Evolutionary conservation across 208 protist genomes (phyloP), one percentile per base, ranked within the genome.

Genomic region (Acanthamoeba lenticulata): DNA sequence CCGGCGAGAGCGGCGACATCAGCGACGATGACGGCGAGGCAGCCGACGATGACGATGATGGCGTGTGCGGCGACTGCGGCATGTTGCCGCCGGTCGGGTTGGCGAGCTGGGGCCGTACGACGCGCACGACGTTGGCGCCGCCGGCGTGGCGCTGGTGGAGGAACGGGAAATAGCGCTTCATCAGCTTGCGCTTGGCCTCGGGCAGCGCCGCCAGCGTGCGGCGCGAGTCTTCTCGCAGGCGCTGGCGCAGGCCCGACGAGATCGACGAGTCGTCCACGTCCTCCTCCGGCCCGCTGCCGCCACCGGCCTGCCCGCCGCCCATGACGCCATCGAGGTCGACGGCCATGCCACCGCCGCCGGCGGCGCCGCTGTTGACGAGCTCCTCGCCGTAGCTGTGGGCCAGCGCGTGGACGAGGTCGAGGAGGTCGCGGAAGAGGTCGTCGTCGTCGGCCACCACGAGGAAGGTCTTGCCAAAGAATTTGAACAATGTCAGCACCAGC

Each of bases 161-260:
- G 45, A 85, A 85, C n/a, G 74, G 74, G 42, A 85, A 52, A 29
- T 85, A 85, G 19, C 45, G 74, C 38, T 49, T 85, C 40, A 85
- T 19, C 74, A 85, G 24, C 38, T 49, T 85, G 24, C 45, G 74
- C 42, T 85, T 85, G 32, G 74, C 19, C 9, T 57, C 40, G 2
- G 74, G 74, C 40, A 85, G 74, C 32, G 32, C 45, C 27, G 11
- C 24, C 11, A 52, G 0, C 40, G 45, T 34, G 32, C 45, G 38
- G 24, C 45, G 38, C 42, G 40, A 85, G 27, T 85, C 74, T 21
- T 85, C 74, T 34, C 45, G 45, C 24, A 85, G 27, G 13, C 45
- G 40, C 45, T 85, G 74, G 19, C 74, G 74, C 36, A 85, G 74
- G 40, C 32, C 21, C 32, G 42, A 44, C 21, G 74, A 85, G 40